These are phyloP conservation scores for Hibiscus syriacus DNA, from an alignment of 345 rosid species.

Conservation along the genomic window DNA sequence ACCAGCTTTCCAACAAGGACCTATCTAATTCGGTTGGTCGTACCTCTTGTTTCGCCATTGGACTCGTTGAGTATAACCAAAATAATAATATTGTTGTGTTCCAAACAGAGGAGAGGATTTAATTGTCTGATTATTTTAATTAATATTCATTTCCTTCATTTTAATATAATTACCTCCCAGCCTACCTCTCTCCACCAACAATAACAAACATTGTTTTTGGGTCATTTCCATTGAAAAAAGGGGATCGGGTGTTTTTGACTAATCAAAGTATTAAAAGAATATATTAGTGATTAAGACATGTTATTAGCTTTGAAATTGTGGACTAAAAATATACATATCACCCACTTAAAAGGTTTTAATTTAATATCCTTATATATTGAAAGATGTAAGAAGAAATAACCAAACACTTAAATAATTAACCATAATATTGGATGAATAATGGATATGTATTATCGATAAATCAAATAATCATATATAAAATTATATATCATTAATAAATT, in stretches of 20 bases:
- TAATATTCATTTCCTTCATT: not conserved
- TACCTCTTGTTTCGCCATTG: slow-evolving; percentile 24
- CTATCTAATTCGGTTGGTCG: slow-evolving; percentile 17
- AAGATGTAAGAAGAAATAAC: slow-evolving; percentile 21
- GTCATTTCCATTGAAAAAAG: not conserved
- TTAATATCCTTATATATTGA: not conserved
- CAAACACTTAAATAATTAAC: slow-evolving; percentile 3
- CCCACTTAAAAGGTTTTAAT: not conserved
- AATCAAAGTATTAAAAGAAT: not conserved
- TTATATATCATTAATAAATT: too few species aligned
- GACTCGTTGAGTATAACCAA: not conserved
- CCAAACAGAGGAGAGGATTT: not conserved
- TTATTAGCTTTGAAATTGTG: not conserved
- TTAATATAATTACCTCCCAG: not conserved
- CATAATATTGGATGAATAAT: not conserved
- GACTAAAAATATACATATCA: not conserved
- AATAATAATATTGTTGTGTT: not conserved
- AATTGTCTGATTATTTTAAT: not conserved
- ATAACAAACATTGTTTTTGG: not conserved
- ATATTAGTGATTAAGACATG: not conserved
- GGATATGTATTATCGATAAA: too few species aligned
- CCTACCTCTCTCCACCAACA: not conserved
- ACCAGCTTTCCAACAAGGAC: slow-evolving; percentile 2
- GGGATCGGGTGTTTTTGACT: not conserved
- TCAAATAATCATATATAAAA: too few species aligned